Conservation (phyloP, 495 filamentous ascomycete species). For the Hypomontagnella monticulosa region DNA sequence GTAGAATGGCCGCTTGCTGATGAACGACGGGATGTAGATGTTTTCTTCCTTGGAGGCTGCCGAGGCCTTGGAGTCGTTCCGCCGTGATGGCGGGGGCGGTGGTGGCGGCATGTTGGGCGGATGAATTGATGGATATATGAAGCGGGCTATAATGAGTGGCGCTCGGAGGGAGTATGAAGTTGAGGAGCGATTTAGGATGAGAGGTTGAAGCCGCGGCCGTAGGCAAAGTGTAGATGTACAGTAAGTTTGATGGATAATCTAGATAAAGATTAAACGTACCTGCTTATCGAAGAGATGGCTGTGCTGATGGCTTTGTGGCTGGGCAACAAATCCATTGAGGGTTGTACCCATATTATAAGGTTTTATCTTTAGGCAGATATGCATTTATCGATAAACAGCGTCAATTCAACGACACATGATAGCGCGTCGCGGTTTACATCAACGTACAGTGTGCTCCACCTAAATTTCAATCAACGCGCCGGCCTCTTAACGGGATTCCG, state of each 20-base stretch:
- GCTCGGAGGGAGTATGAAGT: background rate
- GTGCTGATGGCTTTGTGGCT: constrained; percentile 1
- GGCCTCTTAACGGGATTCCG: background rate
- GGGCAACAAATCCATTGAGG: too few relatives aligned
- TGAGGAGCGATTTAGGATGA: background rate
- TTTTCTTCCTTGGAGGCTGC: constrained; percentile 81
- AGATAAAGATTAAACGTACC: constrained; percentile 8
- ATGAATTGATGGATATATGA: background rate
- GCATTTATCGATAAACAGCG: constrained; percentile 1
- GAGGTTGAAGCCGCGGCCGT: background rate
- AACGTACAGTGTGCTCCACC: background rate
- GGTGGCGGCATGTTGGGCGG: constrained; percentile 41
- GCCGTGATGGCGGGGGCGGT: constrained; percentile 49
- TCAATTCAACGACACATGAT: constrained; percentile 34
- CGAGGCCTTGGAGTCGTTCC: constrained; percentile 52
- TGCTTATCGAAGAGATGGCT: constrained; percentile 16
- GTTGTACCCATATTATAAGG: too few relatives aligned
- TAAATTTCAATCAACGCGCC: constrained; percentile 38
- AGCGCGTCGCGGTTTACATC: constrained; percentile 39
- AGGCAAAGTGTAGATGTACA: background rate
- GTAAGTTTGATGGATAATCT: background rate
- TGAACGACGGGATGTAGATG: constrained; percentile 98
- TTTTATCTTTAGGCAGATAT: background rate
- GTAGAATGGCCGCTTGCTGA: constrained; percentile 98
- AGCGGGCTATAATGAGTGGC: background rate